Evolutionary conservation across 2,329 filamentous ascomycete species (phyloP), one percentile per base, ranked within the genome.

Genomic region (Aschersonia sp.): DNA sequence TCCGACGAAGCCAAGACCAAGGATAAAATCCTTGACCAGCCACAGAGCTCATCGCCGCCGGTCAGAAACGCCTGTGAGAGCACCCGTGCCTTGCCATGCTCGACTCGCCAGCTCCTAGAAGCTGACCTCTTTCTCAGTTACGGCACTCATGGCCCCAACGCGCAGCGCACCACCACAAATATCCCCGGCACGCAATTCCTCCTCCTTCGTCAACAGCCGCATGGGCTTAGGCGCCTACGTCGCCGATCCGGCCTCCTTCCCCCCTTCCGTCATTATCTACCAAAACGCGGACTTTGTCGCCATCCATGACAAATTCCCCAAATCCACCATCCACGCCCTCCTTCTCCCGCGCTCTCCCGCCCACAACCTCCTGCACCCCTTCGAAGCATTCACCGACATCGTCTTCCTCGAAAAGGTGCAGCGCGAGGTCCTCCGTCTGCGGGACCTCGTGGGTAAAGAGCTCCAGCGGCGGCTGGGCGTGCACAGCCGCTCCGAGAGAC

Each of bases 291-390:
- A 79, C 51, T 88, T 85, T 54, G 84, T 89, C 48, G 75, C 80
- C 28, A 85, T 97, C 61, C 75, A 82, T 56, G 92, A 98, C 67
- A 70, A 80, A 51, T 98, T 80, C 60, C 89, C 92, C 6, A 98
- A 97, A 65, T 78, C 85, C 3, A 80, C 77, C 3, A 72, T 96
- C 4, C 92, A 98, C 67, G 74, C 87, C 1, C 84, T 98, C 3
- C 77, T 97, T n/a, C 78, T 97, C 4, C 87, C 89, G 5, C 84
- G 89, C 45, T 77, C 84, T 41, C 59, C 71, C 1, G 57, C 61
- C 2, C 77, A 80, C 59, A 78, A 73, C 55, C 66, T 72, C 5
- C 67, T 79, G 9, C 84, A 94, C 56, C 89, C 91, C 0, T 83
- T 91, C 58, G 77, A 84, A 28, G 86, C 85, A 4, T 80, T 95